Base-by-base conservation (phyloP, 139 green algal species). In the Chlamydomonas sp. region DNA sequence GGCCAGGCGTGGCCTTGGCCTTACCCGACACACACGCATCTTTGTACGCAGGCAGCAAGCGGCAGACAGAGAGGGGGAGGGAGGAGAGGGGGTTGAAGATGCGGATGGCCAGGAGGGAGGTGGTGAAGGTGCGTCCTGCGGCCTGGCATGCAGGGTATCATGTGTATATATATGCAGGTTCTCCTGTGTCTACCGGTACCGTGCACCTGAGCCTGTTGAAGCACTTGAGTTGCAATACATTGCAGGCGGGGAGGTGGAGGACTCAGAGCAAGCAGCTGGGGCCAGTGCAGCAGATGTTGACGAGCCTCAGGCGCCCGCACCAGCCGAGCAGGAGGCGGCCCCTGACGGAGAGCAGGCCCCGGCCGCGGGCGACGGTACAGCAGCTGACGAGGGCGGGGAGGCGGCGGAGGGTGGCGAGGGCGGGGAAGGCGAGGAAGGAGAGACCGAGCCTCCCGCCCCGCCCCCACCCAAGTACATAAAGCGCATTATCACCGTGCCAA, bases 401-500 rank as follows among this genome's bases (percentile, higher is more conserved):
- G 58, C 10, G 4, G 80, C 58, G 9, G 81, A 84, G 57, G 75
- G 64, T 17, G 79, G 3, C 76, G 78, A 88, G 17, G 49, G 60
- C 58, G 82, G 67, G 2, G 66, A 17, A 17, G 59, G 12, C 16
- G 67, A 80, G 67, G 85, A 18, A 5, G 68, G 77, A n/a, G 77
- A 77, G 80, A 57, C 9, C 57, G 86, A 76, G n/a, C 72, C 83
- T n/a, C 58, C 76, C 16, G 9, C 75, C 0, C 75, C 80, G 1
- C 66, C 85, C 0, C 62, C 64, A 7, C 79, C 84, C 20, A 85
- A 68, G 57, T 89, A 76, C 59, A 69, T 89, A 9, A 73, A 90
- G n/a, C 81, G 77, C 8, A 77, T 92, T 3, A 88, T 91, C 9
- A 86, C 75, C 63, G 87, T 93, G 15, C 79, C 87, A 61, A 93